These are phyloP conservation scores for Neurospora sp. DNA, from an alignment of 495 filamentous ascomycete species.

Conservation along the genomic window DNA sequence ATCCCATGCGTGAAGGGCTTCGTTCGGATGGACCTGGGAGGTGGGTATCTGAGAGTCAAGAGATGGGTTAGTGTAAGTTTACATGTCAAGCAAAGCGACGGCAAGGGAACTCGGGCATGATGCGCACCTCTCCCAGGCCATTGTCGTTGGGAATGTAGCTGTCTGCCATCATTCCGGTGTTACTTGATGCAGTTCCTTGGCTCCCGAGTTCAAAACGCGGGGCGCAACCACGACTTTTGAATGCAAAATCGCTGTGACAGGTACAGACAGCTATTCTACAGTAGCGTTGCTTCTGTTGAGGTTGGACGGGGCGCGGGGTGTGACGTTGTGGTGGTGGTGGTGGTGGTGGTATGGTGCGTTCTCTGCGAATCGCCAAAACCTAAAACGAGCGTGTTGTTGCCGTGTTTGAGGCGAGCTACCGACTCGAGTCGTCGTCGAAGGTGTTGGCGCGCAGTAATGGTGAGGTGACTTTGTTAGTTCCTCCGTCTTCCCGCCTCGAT, in stretches of 20 bases:
- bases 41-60: not conserved
- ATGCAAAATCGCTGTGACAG: not conserved
- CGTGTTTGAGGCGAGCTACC: not conserved
- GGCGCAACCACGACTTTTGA: not conserved
- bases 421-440: not conserved
- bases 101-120: not conserved
- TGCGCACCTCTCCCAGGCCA: not conserved
- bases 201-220: not conserved
- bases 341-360: not conserved
- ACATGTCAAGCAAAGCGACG: not conserved
- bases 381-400: not conserved
- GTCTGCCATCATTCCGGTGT: not conserved
- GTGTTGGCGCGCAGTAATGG: not conserved
- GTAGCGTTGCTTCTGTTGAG: not conserved
- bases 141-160: not conserved
- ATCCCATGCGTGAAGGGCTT: not conserved
- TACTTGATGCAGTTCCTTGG: not conserved
- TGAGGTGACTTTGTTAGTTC: not conserved
- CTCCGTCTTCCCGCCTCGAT: not conserved
- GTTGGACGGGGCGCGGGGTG: not conserved
- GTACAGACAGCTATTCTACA: not conserved
- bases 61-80: not conserved
- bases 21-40: not conserved
- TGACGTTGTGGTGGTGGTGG: not conserved
- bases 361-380: not conserved